Evolutionary conservation across 192 early-diverging fungal species (phyloP), one percentile per base, ranked within the genome.

Genomic region (Coemansia sp.): DNA sequence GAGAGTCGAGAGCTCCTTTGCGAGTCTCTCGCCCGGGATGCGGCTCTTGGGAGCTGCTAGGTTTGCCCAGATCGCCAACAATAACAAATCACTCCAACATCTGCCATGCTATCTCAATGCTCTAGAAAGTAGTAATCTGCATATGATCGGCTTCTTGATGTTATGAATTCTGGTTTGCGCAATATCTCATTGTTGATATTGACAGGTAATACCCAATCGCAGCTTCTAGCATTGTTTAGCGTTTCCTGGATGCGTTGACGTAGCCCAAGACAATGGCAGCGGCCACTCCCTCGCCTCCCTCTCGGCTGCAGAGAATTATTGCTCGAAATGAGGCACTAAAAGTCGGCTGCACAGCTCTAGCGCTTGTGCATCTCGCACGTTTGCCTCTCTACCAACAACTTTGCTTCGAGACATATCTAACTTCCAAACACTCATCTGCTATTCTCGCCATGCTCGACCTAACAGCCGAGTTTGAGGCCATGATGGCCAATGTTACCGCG

Each of bases 1-100:
- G n/a, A n/a, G n/a, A n/a, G n/a, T n/a, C n/a, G n/a, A n/a, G n/a
- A n/a, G n/a, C n/a, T n/a, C n/a, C n/a, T n/a, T n/a, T n/a, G n/a
- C n/a, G n/a, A n/a, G n/a, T 40, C 39, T 9, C 15, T 40, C 39
- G 10, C 39, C 39, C 19, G 15, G 60, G 32, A 24, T 53, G 68
- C 51, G 74, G 65, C 74, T 65, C 64, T 76, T 76, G 74, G 74
- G 74, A 76, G 74, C 74, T 76, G 56, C 56, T 38, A 24, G 56
- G 19, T 24, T 20, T 10, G 35, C 56, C 9, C 56, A 20, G 32
- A 37, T 58, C 15, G 56, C 56, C 35, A 58, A 58, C 7, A 58
- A 58, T 36, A 8, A 54, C 17, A 15, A 45, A 22, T 22, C 19
- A 19, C 4, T 43, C 42, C 42, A n/a, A n/a, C n/a, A n/a, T n/a